These are phyloP conservation scores for Colletotrichum brevisporum DNA, from an alignment of 2,329 filamentous ascomycete species.

Conservation along the genomic window DNA sequence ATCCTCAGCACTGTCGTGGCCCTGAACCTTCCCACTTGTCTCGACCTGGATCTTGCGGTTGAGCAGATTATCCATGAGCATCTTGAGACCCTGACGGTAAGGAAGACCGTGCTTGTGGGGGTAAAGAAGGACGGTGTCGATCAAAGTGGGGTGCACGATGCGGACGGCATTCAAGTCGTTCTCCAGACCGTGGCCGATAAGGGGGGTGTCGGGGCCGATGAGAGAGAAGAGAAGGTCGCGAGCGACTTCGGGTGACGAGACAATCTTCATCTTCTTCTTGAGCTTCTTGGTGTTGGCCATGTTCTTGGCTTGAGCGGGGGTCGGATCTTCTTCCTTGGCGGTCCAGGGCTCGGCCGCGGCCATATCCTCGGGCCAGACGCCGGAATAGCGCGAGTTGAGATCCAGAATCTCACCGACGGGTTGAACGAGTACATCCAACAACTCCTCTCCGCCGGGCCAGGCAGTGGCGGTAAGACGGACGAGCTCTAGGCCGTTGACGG, in stretches of 20 bases:
- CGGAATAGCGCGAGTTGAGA: constrained; percentile 92
- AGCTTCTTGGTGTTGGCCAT: constrained; percentile 42
- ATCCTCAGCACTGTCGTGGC: constrained; percentile 95
- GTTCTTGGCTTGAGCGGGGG: constrained; percentile 41
- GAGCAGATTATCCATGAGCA: constrained; percentile 78
- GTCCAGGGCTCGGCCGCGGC: constrained; percentile 74
- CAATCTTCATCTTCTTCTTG: constrained; percentile 74
- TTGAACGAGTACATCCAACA: constrained; percentile 88
- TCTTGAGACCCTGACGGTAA: constrained; percentile 81
- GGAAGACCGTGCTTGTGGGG: constrained; percentile 85
- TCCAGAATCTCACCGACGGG: constrained; percentile 89
- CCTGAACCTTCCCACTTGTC: constrained; percentile 62
- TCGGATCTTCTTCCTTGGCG: constrained; percentile 44
- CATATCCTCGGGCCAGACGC: constrained; percentile 84
- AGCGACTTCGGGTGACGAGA: constrained; percentile 80
- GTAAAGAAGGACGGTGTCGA: constrained; percentile 89
- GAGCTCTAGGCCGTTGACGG: constrained; percentile 87
- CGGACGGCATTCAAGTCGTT: constrained; percentile 92
- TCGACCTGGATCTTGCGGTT: constrained; percentile 84
- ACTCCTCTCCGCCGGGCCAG: constrained; percentile 82
- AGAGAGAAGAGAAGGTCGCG: constrained; percentile 83
- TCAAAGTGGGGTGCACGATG: constrained; percentile 85
- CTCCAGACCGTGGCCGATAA: constrained; percentile 94
- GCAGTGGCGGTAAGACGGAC: constrained; percentile 89
- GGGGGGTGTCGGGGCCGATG: constrained; percentile 81